Evolutionary conservation across 75 land plant species (phyloP).

Genomic region (Picea glauca): DNA sequence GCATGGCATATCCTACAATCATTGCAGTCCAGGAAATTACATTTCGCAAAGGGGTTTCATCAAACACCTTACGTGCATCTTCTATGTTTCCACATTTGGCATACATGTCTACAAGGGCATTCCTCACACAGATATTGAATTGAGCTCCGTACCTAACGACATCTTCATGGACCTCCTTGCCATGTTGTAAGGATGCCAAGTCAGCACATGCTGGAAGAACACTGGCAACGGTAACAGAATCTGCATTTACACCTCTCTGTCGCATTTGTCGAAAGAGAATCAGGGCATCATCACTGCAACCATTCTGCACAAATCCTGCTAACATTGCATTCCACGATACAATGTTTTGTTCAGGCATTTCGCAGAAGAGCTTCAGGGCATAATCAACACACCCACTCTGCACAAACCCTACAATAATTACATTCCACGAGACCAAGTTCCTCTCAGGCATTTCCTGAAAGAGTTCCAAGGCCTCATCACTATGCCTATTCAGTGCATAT

Average conservation of each 20-base stretch:
- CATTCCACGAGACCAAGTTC: neutral
- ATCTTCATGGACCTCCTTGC: constrained; percentile 15
- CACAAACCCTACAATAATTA: neutral
- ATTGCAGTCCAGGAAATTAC: constrained; percentile 8
- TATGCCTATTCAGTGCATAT: constrained; percentile 22
- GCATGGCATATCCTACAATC: constrained; percentile 12
- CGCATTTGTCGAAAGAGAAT: constrained; percentile 11
- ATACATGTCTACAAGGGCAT: constrained; percentile 13
- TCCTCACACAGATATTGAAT: neutral
- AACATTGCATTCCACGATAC: constrained; percentile 16
- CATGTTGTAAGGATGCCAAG: constrained; percentile 5
- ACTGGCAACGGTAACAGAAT: constrained; percentile 1
- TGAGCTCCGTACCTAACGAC: neutral
- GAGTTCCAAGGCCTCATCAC: constrained; percentile 21
- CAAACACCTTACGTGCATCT: constrained; percentile 6
- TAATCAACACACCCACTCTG: neutral
- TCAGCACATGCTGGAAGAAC: constrained; percentile 12
- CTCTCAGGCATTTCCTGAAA: constrained; percentile 27
- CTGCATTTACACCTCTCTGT: neutral
- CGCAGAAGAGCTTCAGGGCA: constrained; percentile 5
- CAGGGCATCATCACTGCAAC: constrained; percentile 6
- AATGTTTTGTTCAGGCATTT: neutral
- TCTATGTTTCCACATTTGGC: constrained; percentile 9
- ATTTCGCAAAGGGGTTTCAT: neutral
- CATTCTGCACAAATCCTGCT: constrained; percentile 11